Base-by-base conservation (phyloP, 2,329 filamentous ascomycete genomes). In the Septoria linicola region DNA sequence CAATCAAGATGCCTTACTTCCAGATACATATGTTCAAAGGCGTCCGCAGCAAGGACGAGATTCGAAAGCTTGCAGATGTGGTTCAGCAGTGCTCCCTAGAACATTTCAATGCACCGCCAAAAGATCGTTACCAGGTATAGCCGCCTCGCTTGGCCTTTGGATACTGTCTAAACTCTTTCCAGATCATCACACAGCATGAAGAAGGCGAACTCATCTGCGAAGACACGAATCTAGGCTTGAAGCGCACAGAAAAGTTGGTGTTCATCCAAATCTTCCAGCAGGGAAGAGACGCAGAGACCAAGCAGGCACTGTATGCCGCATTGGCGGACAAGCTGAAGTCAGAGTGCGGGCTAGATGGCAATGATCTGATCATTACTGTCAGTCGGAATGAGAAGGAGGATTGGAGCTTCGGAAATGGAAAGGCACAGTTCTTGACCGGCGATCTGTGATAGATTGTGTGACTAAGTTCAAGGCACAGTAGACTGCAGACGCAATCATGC, bases 201-300 rank as follows among this genome's bases (percentile, higher is more conserved):
- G 58, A 59, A 16, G 63, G 58, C 41, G 64, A 67, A 41, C 42
- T 67, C 25, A 66, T 68, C 25, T 68, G 60, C 53, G 64, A 67
- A 49, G 66, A 68, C 51, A 66, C 64, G 1, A 56, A 59, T n/a
- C 57, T 68, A n/a, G 58, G 56, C 21, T 51, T 63, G 32, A 47
- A 48, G 16, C 51, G 66, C 1, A 61, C 59, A 20, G 54, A 65
- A 25, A 62, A 64, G 30, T 45, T 67, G 3, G 55, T 68, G 14
- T 62, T 68, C 53, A 62, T 68, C 25, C 66, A 68, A 39, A 63
- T 67, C 27, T 66, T 67, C 51, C 66, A 67, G 52, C 66, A 66
- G 43, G 66, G 66, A 0, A 59, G 66, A 14, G 51, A 61, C 30
- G 61, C 54, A 5, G 49, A 58, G 27, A 57, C 57, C 41, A 68